Conservation (phyloP, 2,329 filamentous ascomycete genomes). For the Basipetospora sp. region DNA sequence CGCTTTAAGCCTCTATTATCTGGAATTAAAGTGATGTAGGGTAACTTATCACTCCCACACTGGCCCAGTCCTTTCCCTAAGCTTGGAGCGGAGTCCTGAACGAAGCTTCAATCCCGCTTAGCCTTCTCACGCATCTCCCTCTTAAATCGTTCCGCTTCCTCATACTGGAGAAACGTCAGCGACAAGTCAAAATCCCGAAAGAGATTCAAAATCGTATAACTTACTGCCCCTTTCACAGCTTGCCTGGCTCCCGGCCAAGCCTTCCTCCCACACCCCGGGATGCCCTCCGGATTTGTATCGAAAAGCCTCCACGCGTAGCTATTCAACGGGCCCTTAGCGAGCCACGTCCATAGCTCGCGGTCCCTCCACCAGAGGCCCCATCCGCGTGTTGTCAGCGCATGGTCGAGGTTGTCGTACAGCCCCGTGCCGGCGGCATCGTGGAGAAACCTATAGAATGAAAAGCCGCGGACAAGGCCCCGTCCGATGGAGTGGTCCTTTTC, state of each 20-base stretch:
- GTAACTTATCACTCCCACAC: too few relatives aligned
- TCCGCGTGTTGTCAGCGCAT: conserved; percentile 11
- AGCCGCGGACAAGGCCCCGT: conserved; percentile 11
- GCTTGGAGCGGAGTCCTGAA: too few relatives aligned
- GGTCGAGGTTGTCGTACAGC: conserved; percentile 14
- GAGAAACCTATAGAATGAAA: conserved; percentile 14
- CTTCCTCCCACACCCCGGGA: conserved; percentile 14
- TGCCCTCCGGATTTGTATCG: conserved; percentile 13
- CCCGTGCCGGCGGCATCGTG: conserved; percentile 15
- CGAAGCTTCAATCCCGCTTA: background rate
- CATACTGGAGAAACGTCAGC: background rate
- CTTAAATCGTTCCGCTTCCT: background rate
- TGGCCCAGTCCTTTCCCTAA: too few relatives aligned
- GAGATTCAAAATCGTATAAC: conserved; percentile 4
- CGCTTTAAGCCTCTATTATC: too few relatives aligned
- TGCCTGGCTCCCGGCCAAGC: conserved; percentile 12
- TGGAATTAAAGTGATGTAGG: too few relatives aligned
- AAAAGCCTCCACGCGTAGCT: conserved; percentile 15
- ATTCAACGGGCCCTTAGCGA: conserved; percentile 14
- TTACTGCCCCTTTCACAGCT: conserved; percentile 12
- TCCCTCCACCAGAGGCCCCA: conserved; percentile 15
- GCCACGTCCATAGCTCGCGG: conserved; percentile 12
- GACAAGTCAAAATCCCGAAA: background rate
- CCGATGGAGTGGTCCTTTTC: conserved; percentile 11
- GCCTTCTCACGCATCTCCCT: background rate